A percentile compares a stretch with the other conserved stretches of the same genome.
Conservation (phyloP, 78 protist species). For the Dictyostelium citrinum region DNA sequence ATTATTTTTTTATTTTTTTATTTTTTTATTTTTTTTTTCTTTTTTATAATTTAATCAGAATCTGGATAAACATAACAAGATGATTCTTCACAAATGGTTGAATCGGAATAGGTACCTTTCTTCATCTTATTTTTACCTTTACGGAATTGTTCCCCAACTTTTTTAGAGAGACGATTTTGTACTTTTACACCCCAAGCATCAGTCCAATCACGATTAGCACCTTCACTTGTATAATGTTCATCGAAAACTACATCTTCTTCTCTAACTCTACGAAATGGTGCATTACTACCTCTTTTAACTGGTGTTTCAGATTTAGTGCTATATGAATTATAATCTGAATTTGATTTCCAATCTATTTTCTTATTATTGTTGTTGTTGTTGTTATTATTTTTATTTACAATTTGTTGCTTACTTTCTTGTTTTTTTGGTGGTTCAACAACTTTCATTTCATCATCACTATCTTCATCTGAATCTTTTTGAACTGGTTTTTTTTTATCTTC, state of each 20-base stretch:
- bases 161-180: background rate
- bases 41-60: conserved; percentile 5
- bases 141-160: conserved; percentile 34
- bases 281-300: conserved; percentile 10
- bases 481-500: conserved; percentile 1
- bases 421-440: background rate
- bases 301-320: background rate
- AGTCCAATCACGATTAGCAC: background rate
- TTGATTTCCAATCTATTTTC: background rate
- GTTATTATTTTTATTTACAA: background rate
- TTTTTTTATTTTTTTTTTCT: background rate
- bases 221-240: conserved; percentile 4
- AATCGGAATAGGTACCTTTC: conserved; percentile 44
- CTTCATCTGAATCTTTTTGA: background rate
- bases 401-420: background rate
- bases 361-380: background rate
- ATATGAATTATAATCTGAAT: background rate
- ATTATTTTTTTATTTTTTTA: background rate
- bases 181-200: conserved; percentile 38
- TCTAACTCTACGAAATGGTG: conserved; percentile 66
- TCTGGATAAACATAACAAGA: conserved; percentile 21
- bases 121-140: conserved; percentile 62
- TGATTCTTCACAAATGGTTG: background rate
- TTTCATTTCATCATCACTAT: background rate
- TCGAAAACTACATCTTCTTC: conserved; percentile 45